Evolutionary conservation across 2,329 filamentous ascomycete species (phyloP).

Genomic region (Pseudogymnoascus sp.): DNA sequence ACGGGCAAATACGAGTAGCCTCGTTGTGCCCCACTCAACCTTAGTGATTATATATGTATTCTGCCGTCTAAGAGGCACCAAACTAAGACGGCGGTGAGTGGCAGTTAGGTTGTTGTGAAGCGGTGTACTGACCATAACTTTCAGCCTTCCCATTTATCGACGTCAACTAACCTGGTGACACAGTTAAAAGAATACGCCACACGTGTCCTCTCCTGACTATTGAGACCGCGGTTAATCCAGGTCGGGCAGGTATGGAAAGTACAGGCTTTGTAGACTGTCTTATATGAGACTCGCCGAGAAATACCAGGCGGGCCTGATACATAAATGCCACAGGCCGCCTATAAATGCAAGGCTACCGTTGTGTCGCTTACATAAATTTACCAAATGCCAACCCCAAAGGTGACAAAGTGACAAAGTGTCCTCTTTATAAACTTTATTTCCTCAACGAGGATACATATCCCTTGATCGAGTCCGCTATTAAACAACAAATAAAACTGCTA

Average conservation of each 20-base stretch:
- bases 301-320: not conserved
- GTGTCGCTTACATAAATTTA: slow-evolving; percentile 10
- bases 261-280: not conserved
- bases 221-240: not conserved
- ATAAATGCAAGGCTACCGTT: slow-evolving; percentile 2
- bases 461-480: not conserved
- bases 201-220: not conserved
- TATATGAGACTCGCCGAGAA: slow-evolving; percentile 3
- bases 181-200: not conserved
- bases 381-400: slow-evolving; percentile 10
- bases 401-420: slow-evolving; percentile 10
- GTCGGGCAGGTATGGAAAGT: not conserved
- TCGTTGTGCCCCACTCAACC: slow-evolving; percentile 2
- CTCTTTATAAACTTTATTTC: slow-evolving; percentile 10
- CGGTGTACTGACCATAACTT: not conserved
- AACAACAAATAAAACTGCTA: slow-evolving; percentile 3
- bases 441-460: slow-evolving; percentile 8
- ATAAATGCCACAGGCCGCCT: not conserved
- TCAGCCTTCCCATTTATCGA: slow-evolving; percentile 6
- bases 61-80: not conserved
- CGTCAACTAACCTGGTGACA: not conserved
- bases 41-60: not conserved
- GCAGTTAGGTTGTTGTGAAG: not conserved
- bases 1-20: not conserved
- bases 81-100: not conserved